These are phyloP conservation scores for Dentipellis sp. DNA, from an alignment of 768 basidiomycete species.

Conservation along the genomic window DNA sequence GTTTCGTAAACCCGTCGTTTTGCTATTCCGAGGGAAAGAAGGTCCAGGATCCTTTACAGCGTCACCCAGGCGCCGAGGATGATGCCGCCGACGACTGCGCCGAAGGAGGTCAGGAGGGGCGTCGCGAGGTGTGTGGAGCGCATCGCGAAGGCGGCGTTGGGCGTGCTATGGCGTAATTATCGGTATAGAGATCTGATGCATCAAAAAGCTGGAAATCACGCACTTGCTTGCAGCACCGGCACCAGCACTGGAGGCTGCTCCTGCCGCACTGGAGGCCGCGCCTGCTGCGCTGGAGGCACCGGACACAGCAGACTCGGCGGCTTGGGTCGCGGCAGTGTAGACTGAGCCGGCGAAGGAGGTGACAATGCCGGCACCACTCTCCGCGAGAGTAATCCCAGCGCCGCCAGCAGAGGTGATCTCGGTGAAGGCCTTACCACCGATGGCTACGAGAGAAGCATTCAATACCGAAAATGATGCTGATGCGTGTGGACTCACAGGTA, in stretches of 20 bases:
- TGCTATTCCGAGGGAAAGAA: background rate
- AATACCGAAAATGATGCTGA: too few relatives aligned
- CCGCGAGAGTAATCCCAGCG: constrained; percentile 9
- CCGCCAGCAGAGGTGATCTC: constrained; percentile 12
- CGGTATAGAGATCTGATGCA: background rate
- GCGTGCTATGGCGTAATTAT: background rate
- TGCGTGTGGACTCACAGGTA: constrained; percentile 6
- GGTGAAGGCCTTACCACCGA: constrained; percentile 9
- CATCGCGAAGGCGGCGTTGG: constrained; percentile 1
- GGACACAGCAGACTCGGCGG: background rate
- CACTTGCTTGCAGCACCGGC: background rate
- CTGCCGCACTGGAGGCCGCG: background rate
- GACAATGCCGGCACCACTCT: constrained; percentile 7
- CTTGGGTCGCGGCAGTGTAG: constrained; percentile 11
- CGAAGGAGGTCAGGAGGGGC: constrained; percentile 8
- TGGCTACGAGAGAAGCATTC: background rate
- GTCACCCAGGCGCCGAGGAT: constrained; percentile 10
- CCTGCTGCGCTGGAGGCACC: background rate
- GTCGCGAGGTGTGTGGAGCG: background rate
- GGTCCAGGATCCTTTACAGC: background rate
- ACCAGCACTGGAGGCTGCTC: too few relatives aligned
- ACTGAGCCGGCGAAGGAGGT: constrained; percentile 12
- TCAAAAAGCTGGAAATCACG: background rate
- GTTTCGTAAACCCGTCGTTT: background rate
- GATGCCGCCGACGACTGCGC: constrained; percentile 6